Percentiles rank a stretch among this genome's conserved stretches.
phyloP scores from a whole-genome alignment of 176 grass and related monocot genomes.

The Alloteropsis semialata region DNA sequence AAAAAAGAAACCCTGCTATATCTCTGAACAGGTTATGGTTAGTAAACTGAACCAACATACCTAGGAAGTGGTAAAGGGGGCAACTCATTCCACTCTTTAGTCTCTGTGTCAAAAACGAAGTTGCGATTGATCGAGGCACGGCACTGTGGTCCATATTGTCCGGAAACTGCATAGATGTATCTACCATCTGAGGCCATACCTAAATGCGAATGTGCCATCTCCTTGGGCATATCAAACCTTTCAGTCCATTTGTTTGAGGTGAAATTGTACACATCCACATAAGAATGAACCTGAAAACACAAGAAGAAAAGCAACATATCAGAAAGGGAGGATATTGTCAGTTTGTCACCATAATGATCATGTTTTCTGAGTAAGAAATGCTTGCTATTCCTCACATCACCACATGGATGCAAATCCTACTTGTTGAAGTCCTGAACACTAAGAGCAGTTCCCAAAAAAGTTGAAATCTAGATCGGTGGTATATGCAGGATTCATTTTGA shows the following conservation, averaged over 20 bases:
- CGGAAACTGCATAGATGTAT: constrained; percentile 79
- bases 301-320: constrained; percentile 8
- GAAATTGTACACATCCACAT: constrained; percentile 90
- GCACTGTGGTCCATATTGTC: constrained; percentile 80
- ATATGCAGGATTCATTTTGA: neutral
- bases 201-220: constrained; percentile 87
- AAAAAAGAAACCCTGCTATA: neutral
- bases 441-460: neutral
- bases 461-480: neutral
- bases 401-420: neutral
- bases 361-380: neutral
- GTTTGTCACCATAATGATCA: neutral
- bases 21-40: neutral
- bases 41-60: constrained; percentile 30
- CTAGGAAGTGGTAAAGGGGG: constrained; percentile 74
- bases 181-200: constrained; percentile 81
- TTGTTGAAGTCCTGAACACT: neutral
- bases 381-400: neutral
- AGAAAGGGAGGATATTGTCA: neutral
- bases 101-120: constrained; percentile 81
- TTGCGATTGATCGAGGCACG: constrained; percentile 55
- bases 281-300: constrained; percentile 78
- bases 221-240: constrained; percentile 76
- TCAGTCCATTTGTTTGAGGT: constrained; percentile 62
- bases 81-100: constrained; percentile 57